A percentile compares a stretch with the other conserved stretches of the same genome.
phyloP scores from a whole-genome alignment of 768 basidiomycete genomes.

The Trametes villosa region DNA sequence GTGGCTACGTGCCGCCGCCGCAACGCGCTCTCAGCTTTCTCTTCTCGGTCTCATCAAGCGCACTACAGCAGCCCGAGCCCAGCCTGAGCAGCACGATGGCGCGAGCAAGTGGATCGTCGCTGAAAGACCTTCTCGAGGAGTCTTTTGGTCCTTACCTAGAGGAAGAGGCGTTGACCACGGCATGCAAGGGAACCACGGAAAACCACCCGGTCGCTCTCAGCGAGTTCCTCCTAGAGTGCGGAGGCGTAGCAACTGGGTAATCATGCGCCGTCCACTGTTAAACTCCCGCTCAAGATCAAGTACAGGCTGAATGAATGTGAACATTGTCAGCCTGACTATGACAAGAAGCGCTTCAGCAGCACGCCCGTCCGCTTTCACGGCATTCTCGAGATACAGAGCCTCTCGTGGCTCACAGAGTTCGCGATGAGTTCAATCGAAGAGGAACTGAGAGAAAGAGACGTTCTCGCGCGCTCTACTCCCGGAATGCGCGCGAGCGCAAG shows the following conservation, averaged over 20 bases:
- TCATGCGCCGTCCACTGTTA: no score
- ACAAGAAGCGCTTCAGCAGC: background rate
- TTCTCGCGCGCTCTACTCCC: constrained; percentile 24
- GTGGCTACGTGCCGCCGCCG: constrained; percentile 6
- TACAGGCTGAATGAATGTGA: constrained; percentile 26
- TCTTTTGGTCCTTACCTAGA: constrained; percentile 31
- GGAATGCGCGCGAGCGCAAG: constrained; percentile 17
- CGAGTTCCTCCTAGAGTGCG: constrained; percentile 19
- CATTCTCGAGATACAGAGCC: constrained; percentile 47
- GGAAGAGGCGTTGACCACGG: constrained; percentile 16
- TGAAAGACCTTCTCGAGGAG: constrained; percentile 6
- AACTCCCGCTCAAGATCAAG: no score
- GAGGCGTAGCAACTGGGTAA: constrained; percentile 21
- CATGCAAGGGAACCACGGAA: constrained; percentile 10
- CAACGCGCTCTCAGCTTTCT: background rate
- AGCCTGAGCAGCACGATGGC: no score
- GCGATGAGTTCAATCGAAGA: constrained; percentile 46
- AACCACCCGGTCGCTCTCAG: constrained; percentile 14
- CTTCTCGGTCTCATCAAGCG: background rate
- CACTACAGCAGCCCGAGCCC: background rate
- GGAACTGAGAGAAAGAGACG: constrained; percentile 49
- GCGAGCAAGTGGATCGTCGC: no score
- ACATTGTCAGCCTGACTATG: constrained; percentile 15
- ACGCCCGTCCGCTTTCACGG: constrained; percentile 54
- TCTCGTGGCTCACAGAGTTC: constrained; percentile 53